These are phyloP conservation scores for Neoscytalidium dimidiatum DNA, from an alignment of 2,329 filamentous ascomycete genomes.

Conservation along the genomic window DNA sequence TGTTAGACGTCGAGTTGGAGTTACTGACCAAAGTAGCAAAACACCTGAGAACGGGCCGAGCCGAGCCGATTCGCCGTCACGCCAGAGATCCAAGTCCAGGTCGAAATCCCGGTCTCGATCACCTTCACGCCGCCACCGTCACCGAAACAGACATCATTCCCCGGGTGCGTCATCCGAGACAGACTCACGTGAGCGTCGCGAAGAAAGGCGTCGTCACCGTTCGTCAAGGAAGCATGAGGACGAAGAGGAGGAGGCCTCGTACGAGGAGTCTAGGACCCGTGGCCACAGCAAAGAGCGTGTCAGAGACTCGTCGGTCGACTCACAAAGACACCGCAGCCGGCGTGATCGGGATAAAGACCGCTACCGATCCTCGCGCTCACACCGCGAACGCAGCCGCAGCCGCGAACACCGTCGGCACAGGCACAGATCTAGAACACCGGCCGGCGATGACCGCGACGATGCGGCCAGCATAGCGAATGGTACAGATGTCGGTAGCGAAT, in stretches of 20 bases:
- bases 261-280: conserved; percentile 46
- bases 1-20: background rate
- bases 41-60: conserved; percentile 40
- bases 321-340: conserved; percentile 59
- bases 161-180: conserved; percentile 40
- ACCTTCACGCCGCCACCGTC: conserved; percentile 47
- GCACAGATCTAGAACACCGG: conserved; percentile 40
- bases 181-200: conserved; percentile 37
- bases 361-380: conserved; percentile 47
- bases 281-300: conserved; percentile 51
- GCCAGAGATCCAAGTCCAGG: conserved; percentile 25
- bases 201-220: conserved; percentile 49
- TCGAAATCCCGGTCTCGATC: conserved; percentile 41
- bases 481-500: conserved; percentile 32
- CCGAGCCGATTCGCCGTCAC: conserved; percentile 39
- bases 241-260: conserved; percentile 38
- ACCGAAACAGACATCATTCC: conserved; percentile 55
- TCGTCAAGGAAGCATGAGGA: conserved; percentile 45
- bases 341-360: conserved; percentile 40
- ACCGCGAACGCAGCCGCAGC: conserved; percentile 49
- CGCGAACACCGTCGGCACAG: conserved; percentile 47
- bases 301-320: conserved; percentile 62
- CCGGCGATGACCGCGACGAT: conserved; percentile 31
- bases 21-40: conserved; percentile 24
- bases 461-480: conserved; percentile 30